phyloP scores from a whole-genome alignment of 2,329 filamentous ascomycete genomes.

The Nemania sp. region DNA sequence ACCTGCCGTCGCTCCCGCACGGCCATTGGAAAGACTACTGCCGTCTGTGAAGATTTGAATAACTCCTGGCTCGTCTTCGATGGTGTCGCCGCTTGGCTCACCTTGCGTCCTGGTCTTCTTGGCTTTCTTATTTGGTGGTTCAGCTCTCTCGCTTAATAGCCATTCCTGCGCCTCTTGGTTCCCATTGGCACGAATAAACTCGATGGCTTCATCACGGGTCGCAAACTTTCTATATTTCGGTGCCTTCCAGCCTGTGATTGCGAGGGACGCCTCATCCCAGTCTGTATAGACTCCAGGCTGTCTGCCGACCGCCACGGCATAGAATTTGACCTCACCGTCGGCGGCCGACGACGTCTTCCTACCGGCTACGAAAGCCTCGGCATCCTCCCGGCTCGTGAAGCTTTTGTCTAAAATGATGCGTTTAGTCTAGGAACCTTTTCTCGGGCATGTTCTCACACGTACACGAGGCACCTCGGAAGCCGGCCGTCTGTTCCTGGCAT shows the following conservation, averaged over 20 bases:
- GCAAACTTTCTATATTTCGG: conserved; percentile 72
- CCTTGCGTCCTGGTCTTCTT: conserved; percentile 33
- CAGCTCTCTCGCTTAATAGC: conserved; percentile 45
- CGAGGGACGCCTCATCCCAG: conserved; percentile 72
- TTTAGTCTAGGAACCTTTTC: conserved; percentile 2
- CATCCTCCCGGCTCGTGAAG: conserved; percentile 73
- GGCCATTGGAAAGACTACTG: conserved; percentile 63
- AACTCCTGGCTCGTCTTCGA: conserved; percentile 39
- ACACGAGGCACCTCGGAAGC: conserved; percentile 70
- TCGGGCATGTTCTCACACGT: conserved; percentile 45
- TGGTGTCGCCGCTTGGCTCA: conserved; percentile 4
- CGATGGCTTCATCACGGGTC: conserved; percentile 73
- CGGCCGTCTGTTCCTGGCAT: conserved; percentile 63
- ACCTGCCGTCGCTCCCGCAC: conserved; percentile 58
- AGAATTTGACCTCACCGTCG: conserved; percentile 55
- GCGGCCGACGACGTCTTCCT: conserved; percentile 50
- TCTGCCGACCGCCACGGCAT: conserved; percentile 64
- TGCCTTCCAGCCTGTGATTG: conserved; percentile 74
- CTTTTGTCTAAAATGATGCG: conserved; percentile 68
- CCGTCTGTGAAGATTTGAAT: conserved; percentile 66
- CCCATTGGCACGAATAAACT: conserved; percentile 66
- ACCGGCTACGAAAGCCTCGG: conserved; percentile 75
- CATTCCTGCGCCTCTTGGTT: conserved; percentile 49
- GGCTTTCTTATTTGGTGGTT: conserved; percentile 43
- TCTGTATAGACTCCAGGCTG: conserved; percentile 63